Evolutionary conservation across 1,284 basidiomycete species (phyloP), one percentile per base, ranked within the genome.

Genomic region (Cryptococcus jaspeensis): DNA sequence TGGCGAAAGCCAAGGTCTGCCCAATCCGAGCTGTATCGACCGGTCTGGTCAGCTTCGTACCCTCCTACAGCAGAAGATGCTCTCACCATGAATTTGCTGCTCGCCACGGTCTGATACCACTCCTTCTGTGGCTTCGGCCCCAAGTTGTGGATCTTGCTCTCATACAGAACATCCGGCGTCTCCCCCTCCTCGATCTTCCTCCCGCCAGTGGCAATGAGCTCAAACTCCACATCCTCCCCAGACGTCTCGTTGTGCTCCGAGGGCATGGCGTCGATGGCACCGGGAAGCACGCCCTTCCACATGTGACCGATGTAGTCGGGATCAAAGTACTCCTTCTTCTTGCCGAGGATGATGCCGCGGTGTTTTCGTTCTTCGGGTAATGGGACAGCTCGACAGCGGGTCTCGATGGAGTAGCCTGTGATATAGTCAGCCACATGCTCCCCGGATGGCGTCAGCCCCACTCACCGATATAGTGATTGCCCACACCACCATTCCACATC

Each of bases 371-470:
- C 55, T 0, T 53, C 35, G 1, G 54, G 54, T 15, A 72, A 62
- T 1, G 58, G 54, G 2, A 60, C 50, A 15, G 55, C 50, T 18
- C 22, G 35, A 57, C 79, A 80, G 0, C 65, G 56, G 8, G 54
- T 50, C 55, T 79, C 76, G 56, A 79, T 66, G 37, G 71, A 75
- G 52, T 79, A 80, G 44, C 78, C 70, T 68, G 46, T 12, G 3
- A 35, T 37, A 44, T n/a, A n/a, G n/a, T n/a, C n/a, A n/a, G n/a
- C n/a, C n/a, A n/a, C n/a, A n/a, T n/a, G n/a, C n/a, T n/a, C n/a
- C n/a, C n/a, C n/a, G n/a, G n/a, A 37, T 36, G 23, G 11, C 23
- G 5, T 5, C 13, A 3, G 15, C 36, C 20, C 3, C 40, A 64
- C 67, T 46, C 50, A 70, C 66, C 77, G 1, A 79, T 58, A 56